A percentile compares a stretch with the other conserved stretches of the same genome.
phyloP scores from a whole-genome alignment of 345 rosid species.

The Acer saccharum region DNA sequence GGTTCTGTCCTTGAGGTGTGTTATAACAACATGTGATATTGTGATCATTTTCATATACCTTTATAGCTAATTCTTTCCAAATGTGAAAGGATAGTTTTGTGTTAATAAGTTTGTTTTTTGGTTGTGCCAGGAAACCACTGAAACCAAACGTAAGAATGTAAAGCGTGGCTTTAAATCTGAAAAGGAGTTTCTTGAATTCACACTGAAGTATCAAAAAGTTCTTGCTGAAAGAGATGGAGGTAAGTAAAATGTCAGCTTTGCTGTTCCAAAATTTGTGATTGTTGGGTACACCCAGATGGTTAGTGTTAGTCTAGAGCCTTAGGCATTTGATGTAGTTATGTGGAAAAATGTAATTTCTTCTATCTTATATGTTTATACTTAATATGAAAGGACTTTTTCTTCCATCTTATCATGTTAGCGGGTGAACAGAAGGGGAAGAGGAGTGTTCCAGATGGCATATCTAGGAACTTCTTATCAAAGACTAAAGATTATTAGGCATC shows the following conservation, averaged over 20 bases:
- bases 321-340: neutral
- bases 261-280: slow-evolving; percentile 5
- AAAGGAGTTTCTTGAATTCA: slow-evolving; percentile 80
- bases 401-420: neutral
- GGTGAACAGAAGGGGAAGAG: too few species aligned
- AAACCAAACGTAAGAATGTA: slow-evolving; percentile 65
- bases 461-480: too few species aligned
- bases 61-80: neutral
- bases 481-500: too few species aligned
- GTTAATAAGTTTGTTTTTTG: slow-evolving; percentile 18
- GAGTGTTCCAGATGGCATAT: too few species aligned
- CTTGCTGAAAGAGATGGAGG: slow-evolving; percentile 86
- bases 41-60: neutral
- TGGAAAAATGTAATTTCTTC: neutral
- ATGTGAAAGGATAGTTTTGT: neutral
- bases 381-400: neutral
- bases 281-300: neutral
- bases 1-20: neutral
- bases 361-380: neutral
- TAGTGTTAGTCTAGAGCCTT: slow-evolving; percentile 1
- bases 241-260: slow-evolving; percentile 28
- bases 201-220: slow-evolving; percentile 90
- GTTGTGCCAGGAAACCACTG: slow-evolving; percentile 59
- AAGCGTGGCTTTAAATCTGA: slow-evolving; percentile 72
- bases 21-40: neutral